These are phyloP conservation scores for Purpureocillium lavendulum DNA, from an alignment of 2,329 filamentous ascomycete genomes.

Conservation along the genomic window DNA sequence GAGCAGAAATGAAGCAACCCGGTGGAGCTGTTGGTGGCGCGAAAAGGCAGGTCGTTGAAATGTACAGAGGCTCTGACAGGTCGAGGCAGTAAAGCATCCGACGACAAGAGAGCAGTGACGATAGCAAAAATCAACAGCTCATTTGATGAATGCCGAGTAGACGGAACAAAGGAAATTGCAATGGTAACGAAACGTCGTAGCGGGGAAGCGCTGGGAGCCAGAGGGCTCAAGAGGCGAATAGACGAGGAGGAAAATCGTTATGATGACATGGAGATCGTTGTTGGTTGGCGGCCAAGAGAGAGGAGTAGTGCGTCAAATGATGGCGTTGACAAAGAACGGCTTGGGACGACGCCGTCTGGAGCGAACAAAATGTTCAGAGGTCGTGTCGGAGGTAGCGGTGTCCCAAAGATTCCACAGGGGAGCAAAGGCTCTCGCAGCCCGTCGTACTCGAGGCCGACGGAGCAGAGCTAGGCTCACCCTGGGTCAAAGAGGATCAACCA, in stretches of 20 bases:
- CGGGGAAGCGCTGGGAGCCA: constrained; percentile 18
- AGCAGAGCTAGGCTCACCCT: constrained; percentile 23
- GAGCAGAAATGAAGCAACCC: constrained; percentile 5
- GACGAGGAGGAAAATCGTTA: constrained; percentile 30
- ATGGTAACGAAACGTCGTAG: constrained; percentile 23
- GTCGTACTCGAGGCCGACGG: constrained; percentile 13
- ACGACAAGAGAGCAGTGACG: constrained; percentile 10
- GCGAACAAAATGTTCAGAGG: too few relatives aligned
- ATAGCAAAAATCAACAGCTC: constrained; percentile 30
- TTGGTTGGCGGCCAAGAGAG: constrained; percentile 11
- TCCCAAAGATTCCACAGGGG: not conserved
- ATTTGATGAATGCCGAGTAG: constrained; percentile 26
- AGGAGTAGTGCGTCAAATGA: constrained; percentile 20
- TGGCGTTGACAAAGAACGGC: constrained; percentile 12
- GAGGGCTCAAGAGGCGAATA: constrained; percentile 17
- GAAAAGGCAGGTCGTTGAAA: constrained; percentile 15
- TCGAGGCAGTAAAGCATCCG: constrained; percentile 14
- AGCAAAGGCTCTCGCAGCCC: constrained; percentile 18
- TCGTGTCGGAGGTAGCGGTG: too few relatives aligned
- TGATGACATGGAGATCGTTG: constrained; percentile 32
- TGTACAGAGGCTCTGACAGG: constrained; percentile 22
- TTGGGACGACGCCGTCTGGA: constrained; percentile 19
- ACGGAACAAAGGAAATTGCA: constrained; percentile 26
- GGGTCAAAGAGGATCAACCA: constrained; percentile 13
- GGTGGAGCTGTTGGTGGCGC: constrained; percentile 9